Conservation (phyloP, 805 yeast species). For the Cyberlindnera sargentensis region DNA sequence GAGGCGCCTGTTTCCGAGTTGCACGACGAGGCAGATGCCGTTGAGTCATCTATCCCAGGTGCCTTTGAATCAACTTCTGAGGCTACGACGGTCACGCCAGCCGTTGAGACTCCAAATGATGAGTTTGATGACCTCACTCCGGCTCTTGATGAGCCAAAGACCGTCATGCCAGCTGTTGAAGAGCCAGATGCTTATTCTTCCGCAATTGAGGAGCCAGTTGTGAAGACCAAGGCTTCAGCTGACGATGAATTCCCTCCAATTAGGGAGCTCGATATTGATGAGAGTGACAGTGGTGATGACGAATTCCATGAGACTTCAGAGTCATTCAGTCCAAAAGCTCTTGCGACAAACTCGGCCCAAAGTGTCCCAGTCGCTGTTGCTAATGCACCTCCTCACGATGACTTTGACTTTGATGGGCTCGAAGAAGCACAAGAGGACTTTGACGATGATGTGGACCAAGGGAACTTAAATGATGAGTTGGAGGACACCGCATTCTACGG, state of each 20-base stretch:
- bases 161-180: not conserved
- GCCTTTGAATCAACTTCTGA: conserved; percentile 14
- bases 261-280: conserved; percentile 11
- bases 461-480: conserved; percentile 14
- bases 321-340: too few species aligned
- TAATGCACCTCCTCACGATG: conserved; percentile 11
- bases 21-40: conserved; percentile 6
- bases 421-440: conserved; percentile 34
- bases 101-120: conserved; percentile 1
- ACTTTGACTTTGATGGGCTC: conserved; percentile 36
- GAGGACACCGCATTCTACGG: conserved; percentile 22
- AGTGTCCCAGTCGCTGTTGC: conserved; percentile 9
- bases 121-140: conserved; percentile 5
- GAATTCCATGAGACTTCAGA: conserved; percentile 17
- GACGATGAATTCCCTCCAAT: conserved; percentile 39
- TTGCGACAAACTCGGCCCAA: too few species aligned
- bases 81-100: not conserved
- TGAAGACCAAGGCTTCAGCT: conserved; percentile 8
- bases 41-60: conserved; percentile 25
- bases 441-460: conserved; percentile 23
- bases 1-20: conserved; percentile 3
- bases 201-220: not conserved
- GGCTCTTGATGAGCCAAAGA: not conserved
- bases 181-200: conserved; percentile 9
- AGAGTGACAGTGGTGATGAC: conserved; percentile 12